These are phyloP conservation scores for Thelonectria rubi DNA, from an alignment of 2,329 filamentous ascomycete genomes.

Conservation along the genomic window DNA sequence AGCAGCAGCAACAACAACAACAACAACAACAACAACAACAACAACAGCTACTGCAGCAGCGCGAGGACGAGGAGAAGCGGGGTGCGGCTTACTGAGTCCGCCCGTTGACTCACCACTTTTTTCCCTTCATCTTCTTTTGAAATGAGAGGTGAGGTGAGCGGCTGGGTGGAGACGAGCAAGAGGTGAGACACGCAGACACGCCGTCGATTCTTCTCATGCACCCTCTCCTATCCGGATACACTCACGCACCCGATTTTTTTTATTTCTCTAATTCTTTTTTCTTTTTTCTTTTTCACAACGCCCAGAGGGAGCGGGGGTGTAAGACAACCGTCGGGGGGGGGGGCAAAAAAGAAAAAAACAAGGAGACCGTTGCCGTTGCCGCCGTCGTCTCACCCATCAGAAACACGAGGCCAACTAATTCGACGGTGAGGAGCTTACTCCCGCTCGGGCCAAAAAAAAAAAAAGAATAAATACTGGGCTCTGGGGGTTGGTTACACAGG, in stretches of 20 bases:
- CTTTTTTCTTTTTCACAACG: no score
- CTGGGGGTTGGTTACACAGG: not conserved
- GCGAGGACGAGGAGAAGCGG: conserved; percentile 39
- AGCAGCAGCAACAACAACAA: no score
- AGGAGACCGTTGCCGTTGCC: not conserved
- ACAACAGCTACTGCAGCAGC: no score
- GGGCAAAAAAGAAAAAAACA: conserved; percentile 15
- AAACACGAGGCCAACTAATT: not conserved
- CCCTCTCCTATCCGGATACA: conserved; percentile 25
- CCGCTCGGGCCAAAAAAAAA: not conserved
- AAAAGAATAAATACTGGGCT: not conserved
- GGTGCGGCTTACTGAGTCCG: conserved; percentile 41
- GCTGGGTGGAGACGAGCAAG: conserved; percentile 22
- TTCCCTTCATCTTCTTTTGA: no score
- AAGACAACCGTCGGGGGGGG: no score
- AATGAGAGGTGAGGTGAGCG: conserved; percentile 17
- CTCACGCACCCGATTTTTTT: conserved; percentile 22
- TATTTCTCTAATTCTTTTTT: no score
- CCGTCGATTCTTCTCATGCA: not conserved
- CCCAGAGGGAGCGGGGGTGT: no score
- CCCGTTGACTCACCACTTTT: no score
- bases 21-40: no score
- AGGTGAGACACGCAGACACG: conserved; percentile 37
- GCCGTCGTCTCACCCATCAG: not conserved
- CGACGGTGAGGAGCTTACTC: not conserved